Conservation (phyloP, 2,329 filamentous ascomycete genomes). For the Biscogniauxia mediterranea region DNA sequence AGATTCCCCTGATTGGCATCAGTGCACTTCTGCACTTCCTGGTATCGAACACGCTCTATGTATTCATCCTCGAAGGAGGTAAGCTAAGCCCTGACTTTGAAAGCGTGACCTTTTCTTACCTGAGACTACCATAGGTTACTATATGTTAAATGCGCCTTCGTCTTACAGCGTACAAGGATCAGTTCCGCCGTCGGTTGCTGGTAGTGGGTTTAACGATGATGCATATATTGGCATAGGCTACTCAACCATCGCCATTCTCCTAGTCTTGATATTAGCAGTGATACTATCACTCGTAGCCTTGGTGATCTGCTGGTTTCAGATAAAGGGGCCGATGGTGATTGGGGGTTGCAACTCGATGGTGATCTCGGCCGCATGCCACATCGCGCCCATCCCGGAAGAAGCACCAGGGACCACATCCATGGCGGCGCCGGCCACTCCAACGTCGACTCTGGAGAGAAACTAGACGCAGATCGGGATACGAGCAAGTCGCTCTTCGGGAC, state of each 20-base stretch:
- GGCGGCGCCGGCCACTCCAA: neutral
- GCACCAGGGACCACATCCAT: neutral
- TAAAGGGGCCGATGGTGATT: constrained; percentile 1
- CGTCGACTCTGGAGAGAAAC: neutral
- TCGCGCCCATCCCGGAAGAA: neutral
- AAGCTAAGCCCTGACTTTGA: neutral
- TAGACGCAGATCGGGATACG: neutral
- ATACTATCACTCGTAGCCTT: neutral
- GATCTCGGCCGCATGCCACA: constrained; percentile 1
- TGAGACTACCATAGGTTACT: neutral
- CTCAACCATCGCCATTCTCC: neutral
- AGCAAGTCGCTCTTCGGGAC: neutral
- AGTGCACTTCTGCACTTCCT: constrained; percentile 2
- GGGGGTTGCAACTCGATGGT: constrained; percentile 1
- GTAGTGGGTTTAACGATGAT: constrained; percentile 1
- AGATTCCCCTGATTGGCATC: constrained; percentile 1
- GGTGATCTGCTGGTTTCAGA: neutral
- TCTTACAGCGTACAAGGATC: neutral
- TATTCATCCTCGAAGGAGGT: constrained; percentile 3
- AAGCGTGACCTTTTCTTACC: neutral
- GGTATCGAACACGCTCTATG: constrained; percentile 1
- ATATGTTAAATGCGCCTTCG: neutral
- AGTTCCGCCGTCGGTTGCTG: neutral
- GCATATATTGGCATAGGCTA: constrained; percentile 2
- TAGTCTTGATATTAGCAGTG: neutral